Conservation (phyloP, 768 basidiomycete genomes). For the Pleurotus djamor region DNA sequence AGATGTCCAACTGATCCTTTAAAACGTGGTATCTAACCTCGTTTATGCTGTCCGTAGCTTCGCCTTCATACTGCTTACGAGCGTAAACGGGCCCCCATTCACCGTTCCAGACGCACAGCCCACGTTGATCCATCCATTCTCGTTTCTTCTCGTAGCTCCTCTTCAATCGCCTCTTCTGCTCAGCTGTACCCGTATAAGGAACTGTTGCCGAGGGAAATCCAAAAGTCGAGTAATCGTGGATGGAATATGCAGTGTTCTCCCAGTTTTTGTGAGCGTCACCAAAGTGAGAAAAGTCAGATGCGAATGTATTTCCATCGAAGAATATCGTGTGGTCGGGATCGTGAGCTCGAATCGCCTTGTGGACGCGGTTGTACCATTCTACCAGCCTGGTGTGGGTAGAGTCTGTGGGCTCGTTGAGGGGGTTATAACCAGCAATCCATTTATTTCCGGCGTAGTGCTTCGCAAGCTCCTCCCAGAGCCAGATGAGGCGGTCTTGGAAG, state of each 20-base stretch:
- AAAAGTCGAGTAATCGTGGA: constrained; percentile 73
- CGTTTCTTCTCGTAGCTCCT: constrained; percentile 72
- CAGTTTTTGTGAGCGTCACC: constrained; percentile 63
- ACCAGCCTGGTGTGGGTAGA: constrained; percentile 64
- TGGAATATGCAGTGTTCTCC: constrained; percentile 74
- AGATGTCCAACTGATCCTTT: constrained; percentile 71
- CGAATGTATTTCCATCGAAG: constrained; percentile 85
- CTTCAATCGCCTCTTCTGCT: constrained; percentile 49
- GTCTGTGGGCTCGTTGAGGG: constrained; percentile 82
- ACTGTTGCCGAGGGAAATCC: constrained; percentile 67
- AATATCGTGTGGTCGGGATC: constrained; percentile 75
- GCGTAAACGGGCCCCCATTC: constrained; percentile 87
- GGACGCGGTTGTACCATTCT: constrained; percentile 66
- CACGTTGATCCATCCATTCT: constrained; percentile 70
- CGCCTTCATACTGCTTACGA: constrained; percentile 56
- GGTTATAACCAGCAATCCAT: constrained; percentile 89
- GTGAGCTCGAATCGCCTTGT: constrained; percentile 66
- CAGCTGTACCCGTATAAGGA: constrained; percentile 48
- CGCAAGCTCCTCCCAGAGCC: constrained; percentile 79
- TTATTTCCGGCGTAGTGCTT: constrained; percentile 73
- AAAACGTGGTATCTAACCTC: constrained; percentile 63
- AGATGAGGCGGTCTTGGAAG: constrained; percentile 76
- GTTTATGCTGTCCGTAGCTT: constrained; percentile 65
- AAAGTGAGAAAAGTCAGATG: constrained; percentile 74
- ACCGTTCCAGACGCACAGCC: constrained; percentile 77